Base-by-base conservation (phyloP, 805 yeast genomes). In the Pichia manshurica region DNA sequence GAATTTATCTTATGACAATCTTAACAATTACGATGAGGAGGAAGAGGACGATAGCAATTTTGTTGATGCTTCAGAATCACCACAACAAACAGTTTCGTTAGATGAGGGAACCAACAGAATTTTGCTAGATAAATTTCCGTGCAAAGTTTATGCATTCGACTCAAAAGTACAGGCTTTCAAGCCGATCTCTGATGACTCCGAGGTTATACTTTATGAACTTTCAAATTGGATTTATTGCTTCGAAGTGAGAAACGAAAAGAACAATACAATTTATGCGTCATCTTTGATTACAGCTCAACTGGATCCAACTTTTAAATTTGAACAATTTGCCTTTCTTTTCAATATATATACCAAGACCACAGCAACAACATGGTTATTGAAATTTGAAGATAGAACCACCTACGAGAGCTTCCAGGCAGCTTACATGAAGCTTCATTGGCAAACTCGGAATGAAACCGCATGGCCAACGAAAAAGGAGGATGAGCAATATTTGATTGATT, bases 281-380 rank as follows among this genome's bases (percentile, higher is more conserved):
- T 62, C 72, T 4, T 61, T 60, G 3, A 61, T 84, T 20, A 60
- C 69, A 10, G 71, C 77, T 12, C 71, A 73, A 25, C 67, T 87
- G 64, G 81, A 76, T 57, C 87, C 93, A 2, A 71, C 75, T n/a
- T 82, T 86, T 60, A 79, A 82, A 58, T 73, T 70, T 51, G 79
- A 74, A 12, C 61, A 74, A 29, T 53, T 63, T 13, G 73, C 86
- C 1, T 84, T 88, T 54, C 74, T 84, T 13, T 88, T 87, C 73
- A 84, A 85, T 60, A 72, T 77, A 52, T 67, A 64, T 23, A 55
- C 66, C 4, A 72, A 62, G 5, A 61, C 63, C 2, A 56, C 61
- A 1, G 74, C 81, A 0, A 67, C 72, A 22, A 82, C 95, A 1
- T 85, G 84, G 75, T 70, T 86, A 54, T 56, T 86, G 34, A 77